phyloP scores from a whole-genome alignment of 768 basidiomycete species.

The Trametes coccinea region DNA sequence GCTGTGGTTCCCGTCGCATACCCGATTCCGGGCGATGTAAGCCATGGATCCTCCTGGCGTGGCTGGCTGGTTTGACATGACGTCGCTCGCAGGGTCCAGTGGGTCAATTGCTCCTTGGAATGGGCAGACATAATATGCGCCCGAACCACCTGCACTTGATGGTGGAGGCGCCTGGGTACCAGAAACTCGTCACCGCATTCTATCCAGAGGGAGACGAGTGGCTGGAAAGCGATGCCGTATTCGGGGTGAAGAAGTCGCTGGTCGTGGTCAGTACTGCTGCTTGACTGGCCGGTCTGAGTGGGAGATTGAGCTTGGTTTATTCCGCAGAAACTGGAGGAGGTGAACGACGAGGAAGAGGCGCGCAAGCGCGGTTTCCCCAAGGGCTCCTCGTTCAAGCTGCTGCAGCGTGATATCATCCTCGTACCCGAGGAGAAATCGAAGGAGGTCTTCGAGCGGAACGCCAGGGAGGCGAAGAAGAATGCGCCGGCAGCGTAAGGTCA shows the following conservation, averaged over 20 bases:
- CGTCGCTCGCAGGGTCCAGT: conserved; percentile 60
- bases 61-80: conserved; percentile 18
- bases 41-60: conserved; percentile 17
- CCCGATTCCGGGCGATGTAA: conserved; percentile 71
- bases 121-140: conserved; percentile 73
- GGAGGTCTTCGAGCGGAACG: conserved; percentile 28
- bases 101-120: conserved; percentile 52
- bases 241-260: conserved; percentile 79
- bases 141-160: conserved; percentile 81
- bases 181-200: conserved; percentile 70
- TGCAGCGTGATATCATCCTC: conserved; percentile 48
- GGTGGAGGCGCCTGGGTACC: conserved; percentile 70
- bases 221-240: conserved; percentile 71
- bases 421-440: conserved; percentile 44
- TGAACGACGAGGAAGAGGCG: conserved; percentile 55
- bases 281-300: neutral
- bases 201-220: conserved; percentile 73
- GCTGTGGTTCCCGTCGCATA: conserved; percentile 73
- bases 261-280: conserved; percentile 56
- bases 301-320: neutral
- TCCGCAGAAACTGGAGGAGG: conserved; percentile 49
- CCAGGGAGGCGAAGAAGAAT: conserved; percentile 25
- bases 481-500: neutral
- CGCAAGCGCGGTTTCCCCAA: conserved; percentile 54
- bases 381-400: conserved; percentile 48